Base-by-base conservation (phyloP, 2,329 filamentous ascomycete genomes). In the Colletotrichum musae region DNA sequence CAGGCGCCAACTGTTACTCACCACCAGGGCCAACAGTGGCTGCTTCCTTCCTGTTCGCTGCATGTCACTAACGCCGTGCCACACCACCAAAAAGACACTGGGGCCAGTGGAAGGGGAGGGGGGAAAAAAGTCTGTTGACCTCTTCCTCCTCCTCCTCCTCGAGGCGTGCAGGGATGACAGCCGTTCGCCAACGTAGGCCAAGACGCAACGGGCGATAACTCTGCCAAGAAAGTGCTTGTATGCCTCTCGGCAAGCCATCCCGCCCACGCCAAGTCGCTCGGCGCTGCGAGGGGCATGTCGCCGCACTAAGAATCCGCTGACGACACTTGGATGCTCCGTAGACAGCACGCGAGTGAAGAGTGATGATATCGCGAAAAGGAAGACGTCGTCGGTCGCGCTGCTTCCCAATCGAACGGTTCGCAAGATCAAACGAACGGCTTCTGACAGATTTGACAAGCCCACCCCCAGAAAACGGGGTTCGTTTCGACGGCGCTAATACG, bases 141-240 rank as follows among this genome's bases (percentile, higher is more conserved):
- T 24, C 21, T 4, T 24, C 21, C 21, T 36, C 32, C 32, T 24
- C 21, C 21, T 24, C 21, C 21, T 36, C 32, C 32, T 36, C 32
- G 32, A 36, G 32, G 32, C 9, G 41, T 43, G 50, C 62, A 69
- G 56, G 66, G 66, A 47, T 69, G 26, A 36, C 50, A 15, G 26
- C 26, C 43, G n/a, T 53, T 26, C 26, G 39, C 56, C 21, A 52
- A 57, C 43, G 62, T 57, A 57, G 21, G 67, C 67, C 67, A 70
- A 70, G 67, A 70, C 57, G 10, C 62, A 53, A 67, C 67, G 51
- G 62, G 36, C 50, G 39, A 66, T 57, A 50, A 58, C 39, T 70
- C 47, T 70, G 67, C 67, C 63, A 70, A 70, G 67, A 70, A 67
- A 70, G 67, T 61, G 67, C 67, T 70, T 70, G 67, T 70, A 28